A percentile compares a stretch with the other conserved stretches of the same genome.
phyloP scores from a whole-genome alignment of 2,329 filamentous ascomycete genomes.

The Colletotrichum noveboracense region DNA sequence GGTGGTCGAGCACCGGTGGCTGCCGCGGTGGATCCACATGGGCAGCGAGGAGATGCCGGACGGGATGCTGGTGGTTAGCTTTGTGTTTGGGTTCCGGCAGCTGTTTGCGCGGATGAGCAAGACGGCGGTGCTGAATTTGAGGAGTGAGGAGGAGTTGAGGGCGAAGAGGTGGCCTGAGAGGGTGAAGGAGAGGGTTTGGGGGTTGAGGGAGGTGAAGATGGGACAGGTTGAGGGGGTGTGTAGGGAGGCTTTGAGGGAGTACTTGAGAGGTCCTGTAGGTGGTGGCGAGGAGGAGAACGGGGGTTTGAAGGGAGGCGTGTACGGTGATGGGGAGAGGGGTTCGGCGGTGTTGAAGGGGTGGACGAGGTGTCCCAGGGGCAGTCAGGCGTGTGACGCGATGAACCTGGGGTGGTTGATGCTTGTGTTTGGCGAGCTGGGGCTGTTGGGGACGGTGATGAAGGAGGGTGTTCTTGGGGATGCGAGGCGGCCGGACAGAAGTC shows the following conservation, averaged over 20 bases:
- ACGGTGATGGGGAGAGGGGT: constrained; percentile 30
- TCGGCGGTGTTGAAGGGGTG: constrained; percentile 31
- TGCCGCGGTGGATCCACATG: constrained; percentile 56
- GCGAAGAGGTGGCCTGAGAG: constrained; percentile 51
- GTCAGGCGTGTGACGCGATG: constrained; percentile 55
- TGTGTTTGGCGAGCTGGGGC: constrained; percentile 51
- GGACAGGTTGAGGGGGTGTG: constrained; percentile 56
- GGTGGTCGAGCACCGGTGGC: constrained; percentile 55
- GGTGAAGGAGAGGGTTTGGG: constrained; percentile 54
- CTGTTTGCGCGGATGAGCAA: constrained; percentile 57
- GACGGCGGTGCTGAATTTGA: constrained; percentile 50
- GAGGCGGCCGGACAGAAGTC: constrained; percentile 37
- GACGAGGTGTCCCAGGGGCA: constrained; percentile 55
- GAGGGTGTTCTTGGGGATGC: constrained; percentile 21
- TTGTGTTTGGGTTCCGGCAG: constrained; percentile 53
- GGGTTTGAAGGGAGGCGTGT: neutral
- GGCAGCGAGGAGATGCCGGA: constrained; percentile 54
- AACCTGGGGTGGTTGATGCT: constrained; percentile 61
- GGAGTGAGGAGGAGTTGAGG: constrained; percentile 47
- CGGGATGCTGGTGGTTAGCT: constrained; percentile 56
- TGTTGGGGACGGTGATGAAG: constrained; percentile 46
- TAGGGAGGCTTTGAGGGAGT: constrained; percentile 48
- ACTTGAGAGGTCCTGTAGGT: constrained; percentile 33
- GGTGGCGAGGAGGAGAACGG: neutral
- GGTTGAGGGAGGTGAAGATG: constrained; percentile 53